A percentile compares a stretch with the other conserved stretches of the same genome.
Evolutionary conservation across 1,139 yeast species (phyloP).

Genomic region (Yarrowia galli): DNA sequence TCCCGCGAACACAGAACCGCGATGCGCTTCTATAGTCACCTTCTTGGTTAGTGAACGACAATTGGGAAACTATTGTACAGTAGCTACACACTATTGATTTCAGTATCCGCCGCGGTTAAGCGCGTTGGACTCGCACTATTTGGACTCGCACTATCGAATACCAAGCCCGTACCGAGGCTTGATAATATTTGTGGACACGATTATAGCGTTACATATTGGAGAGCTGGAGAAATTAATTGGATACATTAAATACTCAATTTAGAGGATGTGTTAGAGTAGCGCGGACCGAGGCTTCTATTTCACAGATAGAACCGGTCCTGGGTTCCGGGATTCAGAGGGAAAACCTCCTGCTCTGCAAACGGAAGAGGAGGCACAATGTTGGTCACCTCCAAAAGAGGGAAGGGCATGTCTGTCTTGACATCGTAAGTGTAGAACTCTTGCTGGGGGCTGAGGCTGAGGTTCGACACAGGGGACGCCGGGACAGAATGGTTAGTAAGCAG

Average conservation of each 20-base stretch:
- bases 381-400: constrained; percentile 4
- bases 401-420: constrained; percentile 12
- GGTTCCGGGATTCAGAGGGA: constrained; percentile 13
- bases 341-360: constrained; percentile 12
- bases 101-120: not conserved
- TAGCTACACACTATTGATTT: not conserved
- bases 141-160: not conserved
- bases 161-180: not conserved
- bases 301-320: constrained; percentile 28
- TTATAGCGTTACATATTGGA: not conserved
- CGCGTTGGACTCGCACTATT: not conserved
- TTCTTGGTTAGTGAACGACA: no score
- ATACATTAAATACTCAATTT: not conserved
- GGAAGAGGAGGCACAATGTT: constrained; percentile 25
- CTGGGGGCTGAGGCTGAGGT: constrained; percentile 15
- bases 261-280: not conserved
- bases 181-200: not conserved
- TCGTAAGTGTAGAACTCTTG: constrained; percentile 28
- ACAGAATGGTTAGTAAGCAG: constrained; percentile 13
- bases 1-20: no score
- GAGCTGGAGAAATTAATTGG: not conserved
- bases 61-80: not conserved
- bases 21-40: no score
- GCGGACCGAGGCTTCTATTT: not conserved
- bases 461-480: constrained; percentile 13